Evolutionary conservation across 495 filamentous ascomycete species (phyloP).

Genomic region (Aspergillus saccharolyticus): DNA sequence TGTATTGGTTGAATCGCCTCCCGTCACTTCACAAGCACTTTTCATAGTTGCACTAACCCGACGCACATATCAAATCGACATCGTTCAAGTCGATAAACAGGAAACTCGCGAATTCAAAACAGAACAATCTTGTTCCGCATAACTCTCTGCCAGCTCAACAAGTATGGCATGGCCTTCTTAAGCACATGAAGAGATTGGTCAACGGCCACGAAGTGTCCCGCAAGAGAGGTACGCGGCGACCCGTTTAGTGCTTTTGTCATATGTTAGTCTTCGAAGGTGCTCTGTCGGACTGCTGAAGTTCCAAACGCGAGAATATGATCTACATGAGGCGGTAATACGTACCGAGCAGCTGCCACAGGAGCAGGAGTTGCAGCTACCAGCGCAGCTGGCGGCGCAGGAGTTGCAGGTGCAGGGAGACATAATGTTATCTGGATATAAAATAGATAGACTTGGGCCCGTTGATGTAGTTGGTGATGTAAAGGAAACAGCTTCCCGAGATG

Average conservation of each 20-base stretch:
- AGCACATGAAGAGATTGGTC: neutral
- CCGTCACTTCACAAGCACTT: neutral
- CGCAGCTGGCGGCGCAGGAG: constrained; percentile 3
- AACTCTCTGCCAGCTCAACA: neutral
- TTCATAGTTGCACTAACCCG: neutral
- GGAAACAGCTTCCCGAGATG: neutral
- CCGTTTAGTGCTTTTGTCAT: neutral
- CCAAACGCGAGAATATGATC: neutral
- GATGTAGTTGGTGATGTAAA: neutral
- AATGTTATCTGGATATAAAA: neutral
- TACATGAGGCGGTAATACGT: neutral
- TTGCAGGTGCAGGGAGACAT: constrained; percentile 6
- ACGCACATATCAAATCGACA: neutral
- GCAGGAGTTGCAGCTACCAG: constrained; percentile 3
- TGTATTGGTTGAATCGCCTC: neutral
- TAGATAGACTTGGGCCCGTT: neutral
- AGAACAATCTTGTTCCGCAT: neutral
- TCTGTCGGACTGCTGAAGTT: neutral
- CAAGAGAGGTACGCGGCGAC: neutral
- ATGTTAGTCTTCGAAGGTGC: neutral
- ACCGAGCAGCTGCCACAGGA: neutral
- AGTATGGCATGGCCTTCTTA: neutral
- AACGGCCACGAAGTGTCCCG: neutral
- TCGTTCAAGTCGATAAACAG: neutral
- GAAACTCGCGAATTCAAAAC: neutral